Percentiles rank a stretch among this genome's conserved stretches.
Conservation (phyloP, 106 monocot species). For the Allium cepa region DNA sequence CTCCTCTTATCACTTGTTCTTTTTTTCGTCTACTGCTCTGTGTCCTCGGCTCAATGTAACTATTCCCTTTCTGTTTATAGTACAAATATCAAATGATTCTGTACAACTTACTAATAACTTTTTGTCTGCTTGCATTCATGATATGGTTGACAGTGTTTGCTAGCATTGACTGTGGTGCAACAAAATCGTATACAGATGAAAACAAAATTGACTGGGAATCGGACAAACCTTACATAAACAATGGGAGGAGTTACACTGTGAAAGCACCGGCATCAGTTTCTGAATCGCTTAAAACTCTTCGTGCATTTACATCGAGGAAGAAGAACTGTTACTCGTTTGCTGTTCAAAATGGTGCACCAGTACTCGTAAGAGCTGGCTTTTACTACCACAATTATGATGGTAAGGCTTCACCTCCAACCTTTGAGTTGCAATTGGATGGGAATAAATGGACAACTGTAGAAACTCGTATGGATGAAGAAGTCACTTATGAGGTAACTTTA, state of each 20-base stretch:
- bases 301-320: conserved; percentile 15
- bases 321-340: conserved; percentile 34
- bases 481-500: too few species aligned
- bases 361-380: conserved; percentile 24
- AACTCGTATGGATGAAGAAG: not conserved
- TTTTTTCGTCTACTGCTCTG: too few species aligned
- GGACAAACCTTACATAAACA: conserved; percentile 15
- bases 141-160: not conserved
- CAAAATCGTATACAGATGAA: not conserved
- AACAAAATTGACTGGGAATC: conserved; percentile 19
- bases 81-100: too few species aligned
- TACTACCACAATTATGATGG: conserved; percentile 47
- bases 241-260: conserved; percentile 5
- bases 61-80: too few species aligned
- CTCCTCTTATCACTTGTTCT: too few species aligned
- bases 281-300: conserved; percentile 14
- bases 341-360: not conserved
- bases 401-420: conserved; percentile 17
- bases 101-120: too few species aligned
- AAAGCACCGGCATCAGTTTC: not conserved
- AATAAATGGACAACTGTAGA: conserved; percentile 17
- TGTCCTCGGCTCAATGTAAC: too few species aligned
- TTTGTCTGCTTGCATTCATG: not conserved
- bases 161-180: conserved; percentile 36
- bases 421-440: conserved; percentile 26